Evolutionary conservation across 768 basidiomycete genomes (phyloP).

Genomic region (Rhizopogon sp.): DNA sequence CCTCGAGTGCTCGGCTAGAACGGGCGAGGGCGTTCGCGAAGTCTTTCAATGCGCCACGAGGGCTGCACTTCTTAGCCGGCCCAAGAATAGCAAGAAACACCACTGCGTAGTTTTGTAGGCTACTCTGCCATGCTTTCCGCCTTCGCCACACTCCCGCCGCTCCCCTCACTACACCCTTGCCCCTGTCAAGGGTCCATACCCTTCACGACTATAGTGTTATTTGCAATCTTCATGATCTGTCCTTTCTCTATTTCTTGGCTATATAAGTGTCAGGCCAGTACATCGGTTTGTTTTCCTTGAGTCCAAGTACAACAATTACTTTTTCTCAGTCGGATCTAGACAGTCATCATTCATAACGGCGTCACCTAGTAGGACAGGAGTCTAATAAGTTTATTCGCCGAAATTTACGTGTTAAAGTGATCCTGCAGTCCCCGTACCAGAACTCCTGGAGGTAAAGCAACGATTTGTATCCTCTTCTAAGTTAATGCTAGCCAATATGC

Average conservation of each 20-base stretch:
- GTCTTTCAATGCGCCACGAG: conserved; percentile 98
- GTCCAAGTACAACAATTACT: too few species aligned
- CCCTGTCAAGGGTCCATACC: conserved; percentile 27
- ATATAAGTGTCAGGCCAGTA: neutral
- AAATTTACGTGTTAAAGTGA: too few species aligned
- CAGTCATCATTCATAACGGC: too few species aligned
- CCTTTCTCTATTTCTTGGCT: conserved; percentile 15
- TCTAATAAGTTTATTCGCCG: too few species aligned
- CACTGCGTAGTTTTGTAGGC: conserved; percentile 42
- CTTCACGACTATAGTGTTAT: conserved; percentile 32
- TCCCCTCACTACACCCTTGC: conserved; percentile 7
- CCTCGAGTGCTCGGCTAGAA: conserved; percentile 95
- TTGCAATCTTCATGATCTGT: conserved; percentile 34
- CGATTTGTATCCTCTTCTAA: too few species aligned
- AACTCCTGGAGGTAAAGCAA: too few species aligned
- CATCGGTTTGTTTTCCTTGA: too few species aligned
- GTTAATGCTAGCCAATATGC: too few species aligned
- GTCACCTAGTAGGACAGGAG: too few species aligned
- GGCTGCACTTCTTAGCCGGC: conserved; percentile 72
- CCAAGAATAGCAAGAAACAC: conserved; percentile 38
- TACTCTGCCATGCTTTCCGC: conserved; percentile 14
- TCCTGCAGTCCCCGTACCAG: too few species aligned
- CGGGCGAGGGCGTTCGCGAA: conserved; percentile 95
- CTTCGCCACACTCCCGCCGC: conserved; percentile 10
- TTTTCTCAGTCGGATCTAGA: too few species aligned